These are phyloP conservation scores for Metarhizium brunneum DNA, from an alignment of 2,329 filamentous ascomycete genomes.

Conservation along the genomic window DNA sequence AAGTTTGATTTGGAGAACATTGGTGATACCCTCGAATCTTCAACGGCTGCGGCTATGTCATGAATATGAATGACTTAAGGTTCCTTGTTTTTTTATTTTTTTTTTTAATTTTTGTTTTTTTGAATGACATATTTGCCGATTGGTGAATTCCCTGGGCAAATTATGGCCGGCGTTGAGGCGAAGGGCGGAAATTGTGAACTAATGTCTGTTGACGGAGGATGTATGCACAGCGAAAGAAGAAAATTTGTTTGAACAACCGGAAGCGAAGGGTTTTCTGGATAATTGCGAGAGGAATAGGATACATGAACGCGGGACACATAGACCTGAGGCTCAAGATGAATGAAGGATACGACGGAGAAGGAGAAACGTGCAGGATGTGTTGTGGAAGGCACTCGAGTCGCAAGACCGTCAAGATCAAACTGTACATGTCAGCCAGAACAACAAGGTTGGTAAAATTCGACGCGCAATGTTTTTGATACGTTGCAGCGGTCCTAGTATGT, in stretches of 20 bases:
- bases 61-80: slow-evolving; percentile 1
- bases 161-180: slow-evolving; percentile 2
- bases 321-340: not conserved
- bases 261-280: not conserved
- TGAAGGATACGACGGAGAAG: not conserved
- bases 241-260: not conserved
- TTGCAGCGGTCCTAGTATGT: not conserved
- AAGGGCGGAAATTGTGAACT: not conserved
- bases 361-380: not conserved
- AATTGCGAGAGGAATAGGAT: not conserved
- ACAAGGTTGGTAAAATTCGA: not conserved
- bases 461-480: not conserved
- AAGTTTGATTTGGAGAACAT: not conserved
- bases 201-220: not conserved
- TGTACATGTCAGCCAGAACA: not conserved
- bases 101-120: not conserved
- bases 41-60: not conserved
- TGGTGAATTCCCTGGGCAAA: not conserved
- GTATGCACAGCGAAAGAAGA: not conserved
- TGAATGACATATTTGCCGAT: not conserved
- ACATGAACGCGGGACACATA: not conserved
- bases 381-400: not conserved
- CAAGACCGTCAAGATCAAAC: not conserved
- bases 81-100: not conserved
- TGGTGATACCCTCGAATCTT: slow-evolving; percentile 3